Percentiles rank a stretch among this genome's conserved stretches.
phyloP scores from a whole-genome alignment of 331 rosid species.

The Pyrus hybrid region DNA sequence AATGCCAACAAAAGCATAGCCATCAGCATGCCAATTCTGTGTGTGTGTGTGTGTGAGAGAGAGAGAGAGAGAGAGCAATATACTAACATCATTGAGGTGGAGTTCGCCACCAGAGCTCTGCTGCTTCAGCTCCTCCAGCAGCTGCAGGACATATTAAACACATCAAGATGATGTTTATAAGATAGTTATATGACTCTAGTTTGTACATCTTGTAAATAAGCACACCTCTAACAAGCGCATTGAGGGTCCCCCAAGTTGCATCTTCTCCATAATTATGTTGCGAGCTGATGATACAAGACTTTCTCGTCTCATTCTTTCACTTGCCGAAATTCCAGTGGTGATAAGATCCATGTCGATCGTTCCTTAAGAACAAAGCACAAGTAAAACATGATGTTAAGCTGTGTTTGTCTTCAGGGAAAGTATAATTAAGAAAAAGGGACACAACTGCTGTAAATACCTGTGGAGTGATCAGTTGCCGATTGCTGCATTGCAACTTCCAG shows the following conservation, averaged over 20 bases:
- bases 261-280: constrained; percentile 77
- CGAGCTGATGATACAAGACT: constrained; percentile 48
- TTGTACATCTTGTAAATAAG: background rate
- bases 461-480: constrained; percentile 87
- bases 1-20: constrained; percentile 12
- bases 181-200: background rate
- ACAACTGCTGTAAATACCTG: constrained; percentile 41
- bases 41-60: background rate
- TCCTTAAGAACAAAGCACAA: constrained; percentile 35
- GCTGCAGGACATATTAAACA: constrained; percentile 31
- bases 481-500: constrained; percentile 99
- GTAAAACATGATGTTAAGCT: background rate
- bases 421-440: background rate
- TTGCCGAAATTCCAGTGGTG: constrained; percentile 86
- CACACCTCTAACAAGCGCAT: constrained; percentile 78
- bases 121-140: constrained; percentile 79
- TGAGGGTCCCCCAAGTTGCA: constrained; percentile 87
- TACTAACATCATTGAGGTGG: constrained; percentile 59
- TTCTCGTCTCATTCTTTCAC: constrained; percentile 92
- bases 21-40: constrained; percentile 1
- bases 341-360: constrained; percentile 97
- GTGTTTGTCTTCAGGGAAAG: background rate
- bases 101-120: constrained; percentile 54
- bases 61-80: background rate
- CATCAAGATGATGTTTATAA: background rate